Percentiles rank a stretch among this genome's conserved stretches.
Evolutionary conservation across 441 rosid species (phyloP).

Genomic region (Hura crepitans): DNA sequence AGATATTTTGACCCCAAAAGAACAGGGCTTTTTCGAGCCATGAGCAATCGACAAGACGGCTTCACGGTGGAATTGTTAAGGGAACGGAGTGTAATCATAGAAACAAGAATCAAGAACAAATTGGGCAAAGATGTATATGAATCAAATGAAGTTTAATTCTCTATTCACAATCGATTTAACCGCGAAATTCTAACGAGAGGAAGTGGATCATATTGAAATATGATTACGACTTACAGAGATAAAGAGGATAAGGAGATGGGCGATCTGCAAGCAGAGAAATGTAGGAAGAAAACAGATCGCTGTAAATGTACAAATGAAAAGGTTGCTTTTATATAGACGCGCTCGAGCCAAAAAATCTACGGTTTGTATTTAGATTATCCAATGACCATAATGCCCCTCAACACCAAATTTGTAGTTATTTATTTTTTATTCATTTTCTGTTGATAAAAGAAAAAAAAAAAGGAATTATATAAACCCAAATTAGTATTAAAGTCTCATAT

Average conservation of each 20-base stretch:
- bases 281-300: too few species aligned
- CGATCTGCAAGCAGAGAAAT: not conserved
- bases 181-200: not conserved
- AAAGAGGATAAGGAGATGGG: not conserved
- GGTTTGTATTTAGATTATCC: too few species aligned
- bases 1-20: conserved; percentile 25
- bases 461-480: too few species aligned
- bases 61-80: conserved; percentile 48
- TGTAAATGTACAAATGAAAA: too few species aligned
- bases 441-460: too few species aligned
- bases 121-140: too few species aligned
- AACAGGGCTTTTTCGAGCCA: conserved; percentile 31
- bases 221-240: not conserved
- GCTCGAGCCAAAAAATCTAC: too few species aligned
- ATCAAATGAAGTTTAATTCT: not conserved
- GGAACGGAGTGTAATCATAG: conserved; percentile 40
- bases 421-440: too few species aligned
- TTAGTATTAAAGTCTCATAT: too few species aligned
- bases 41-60: conserved; percentile 39
- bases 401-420: too few species aligned
- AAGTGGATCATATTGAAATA: not conserved
- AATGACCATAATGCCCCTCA: too few species aligned
- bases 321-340: too few species aligned
- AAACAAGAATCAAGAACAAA: conserved; percentile 3
- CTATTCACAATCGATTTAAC: conserved; percentile 1